Evolutionary conservation across 768 basidiomycete genomes (phyloP).

Genomic region (Panaeolus papilionaceus): DNA sequence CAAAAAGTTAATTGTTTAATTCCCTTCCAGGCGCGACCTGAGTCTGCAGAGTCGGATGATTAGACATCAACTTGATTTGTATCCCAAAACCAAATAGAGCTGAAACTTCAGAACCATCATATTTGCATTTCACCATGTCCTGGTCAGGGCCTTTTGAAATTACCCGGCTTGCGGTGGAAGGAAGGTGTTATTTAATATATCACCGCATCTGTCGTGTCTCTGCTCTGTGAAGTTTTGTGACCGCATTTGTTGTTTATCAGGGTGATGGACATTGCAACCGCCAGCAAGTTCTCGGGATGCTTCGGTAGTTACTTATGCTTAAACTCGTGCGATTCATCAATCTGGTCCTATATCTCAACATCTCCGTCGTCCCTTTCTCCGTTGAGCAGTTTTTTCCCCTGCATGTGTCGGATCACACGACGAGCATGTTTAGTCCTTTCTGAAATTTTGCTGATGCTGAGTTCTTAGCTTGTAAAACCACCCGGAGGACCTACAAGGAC

Average conservation of each 20-base stretch:
- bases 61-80: background rate
- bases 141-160: background rate
- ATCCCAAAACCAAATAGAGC: slow-evolving; percentile 6
- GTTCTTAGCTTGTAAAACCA: background rate
- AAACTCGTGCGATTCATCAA: background rate
- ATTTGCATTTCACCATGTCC: background rate
- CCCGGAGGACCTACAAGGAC: background rate
- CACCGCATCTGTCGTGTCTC: background rate
- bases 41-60: background rate
- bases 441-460: background rate
- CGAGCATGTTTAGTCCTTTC: background rate
- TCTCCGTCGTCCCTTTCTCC: slow-evolving; percentile 13
- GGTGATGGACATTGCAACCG: background rate
- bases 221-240: background rate
- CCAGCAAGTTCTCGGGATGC: background rate
- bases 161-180: too few species aligned
- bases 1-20: background rate
- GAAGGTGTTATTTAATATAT: background rate
- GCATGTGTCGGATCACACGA: background rate
- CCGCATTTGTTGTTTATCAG: background rate
- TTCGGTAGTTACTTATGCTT: background rate
- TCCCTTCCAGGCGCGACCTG: background rate
- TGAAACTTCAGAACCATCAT: background rate
- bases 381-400: background rate
- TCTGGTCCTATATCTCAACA: background rate